Percentiles rank a stretch among this genome's conserved stretches.
phyloP scores from a whole-genome alignment of 768 basidiomycete genomes.

The Chiua virens region DNA sequence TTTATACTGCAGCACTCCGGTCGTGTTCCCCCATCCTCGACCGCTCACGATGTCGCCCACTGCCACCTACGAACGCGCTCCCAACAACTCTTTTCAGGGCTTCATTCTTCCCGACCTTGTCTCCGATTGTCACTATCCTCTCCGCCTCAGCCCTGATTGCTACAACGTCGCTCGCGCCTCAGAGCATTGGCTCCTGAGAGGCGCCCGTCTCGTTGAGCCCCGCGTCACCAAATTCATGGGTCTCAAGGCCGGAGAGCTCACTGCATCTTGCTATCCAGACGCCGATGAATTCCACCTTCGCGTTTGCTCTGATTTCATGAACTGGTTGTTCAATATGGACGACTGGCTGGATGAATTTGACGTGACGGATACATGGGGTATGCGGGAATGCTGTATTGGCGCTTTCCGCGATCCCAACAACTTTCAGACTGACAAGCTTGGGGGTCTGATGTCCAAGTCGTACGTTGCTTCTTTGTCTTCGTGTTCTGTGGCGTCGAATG shows the following conservation, averaged over 20 bases:
- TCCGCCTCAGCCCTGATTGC: constrained; percentile 33
- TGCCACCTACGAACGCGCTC: constrained; percentile 16
- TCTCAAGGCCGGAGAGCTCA: constrained; percentile 65
- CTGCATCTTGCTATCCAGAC: constrained; percentile 62
- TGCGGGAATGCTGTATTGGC: constrained; percentile 30
- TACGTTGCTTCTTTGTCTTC: constrained; percentile 17
- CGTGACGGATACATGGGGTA: constrained; percentile 28
- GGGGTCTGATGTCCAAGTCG: constrained; percentile 35
- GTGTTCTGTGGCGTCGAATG: neutral
- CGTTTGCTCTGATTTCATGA: constrained; percentile 68
- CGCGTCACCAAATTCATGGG: constrained; percentile 45
- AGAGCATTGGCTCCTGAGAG: constrained; percentile 35
- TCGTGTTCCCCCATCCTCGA: neutral
- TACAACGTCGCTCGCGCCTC: constrained; percentile 37
- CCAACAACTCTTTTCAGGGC: constrained; percentile 9
- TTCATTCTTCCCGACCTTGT: constrained; percentile 45
- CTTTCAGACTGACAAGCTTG: constrained; percentile 27
- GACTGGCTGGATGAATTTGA: constrained; percentile 43
- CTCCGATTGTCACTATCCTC: constrained; percentile 39
- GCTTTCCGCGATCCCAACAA: constrained; percentile 30
- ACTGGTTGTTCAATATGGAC: constrained; percentile 42
- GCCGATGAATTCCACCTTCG: constrained; percentile 57
- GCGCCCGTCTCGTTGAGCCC: constrained; percentile 31
- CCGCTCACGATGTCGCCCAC: constrained; percentile 25
- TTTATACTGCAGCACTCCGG: constrained; percentile 12